These are phyloP conservation scores for Torulaspora pretoriensis DNA, from an alignment of 1,139 yeast genomes.

Conservation along the genomic window DNA sequence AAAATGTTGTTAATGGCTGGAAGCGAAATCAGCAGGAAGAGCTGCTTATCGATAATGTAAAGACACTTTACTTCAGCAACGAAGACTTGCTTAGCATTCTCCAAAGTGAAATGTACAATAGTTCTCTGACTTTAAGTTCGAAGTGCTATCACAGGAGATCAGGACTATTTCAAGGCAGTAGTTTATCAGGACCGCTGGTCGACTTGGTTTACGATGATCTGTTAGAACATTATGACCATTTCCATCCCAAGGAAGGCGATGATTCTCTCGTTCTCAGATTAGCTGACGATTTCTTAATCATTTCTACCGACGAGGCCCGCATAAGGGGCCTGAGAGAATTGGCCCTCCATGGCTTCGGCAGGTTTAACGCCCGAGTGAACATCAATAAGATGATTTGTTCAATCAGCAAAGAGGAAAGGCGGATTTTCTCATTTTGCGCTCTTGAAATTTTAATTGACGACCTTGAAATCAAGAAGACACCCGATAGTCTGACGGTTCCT, in stretches of 20 bases:
- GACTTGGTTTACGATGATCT: constrained; percentile 68
- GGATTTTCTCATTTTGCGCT: constrained; percentile 26
- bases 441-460: constrained; percentile 20
- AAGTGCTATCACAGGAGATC: constrained; percentile 45
- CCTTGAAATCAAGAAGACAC: constrained; percentile 28
- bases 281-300: constrained; percentile 80
- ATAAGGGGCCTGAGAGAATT: constrained; percentile 28
- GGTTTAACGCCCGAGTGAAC: constrained; percentile 61
- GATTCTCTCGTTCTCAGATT: constrained; percentile 52
- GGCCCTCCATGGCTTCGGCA: constrained; percentile 42
- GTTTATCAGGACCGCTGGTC: constrained; percentile 71
- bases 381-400: constrained; percentile 43
- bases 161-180: constrained; percentile 88
- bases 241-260: constrained; percentile 26
- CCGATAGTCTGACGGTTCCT: constrained; percentile 19
- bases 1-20: constrained; percentile 26
- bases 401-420: constrained; percentile 7
- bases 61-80: constrained; percentile 27
- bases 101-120: constrained; percentile 41
- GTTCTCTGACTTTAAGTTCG: constrained; percentile 39
- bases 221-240: constrained; percentile 44
- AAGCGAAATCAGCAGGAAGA: constrained; percentile 10
- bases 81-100: constrained; percentile 37
- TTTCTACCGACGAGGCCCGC: constrained; percentile 43
- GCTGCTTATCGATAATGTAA: constrained; percentile 25